Evolutionary conservation across 495 filamentous ascomycete species (phyloP).

Genomic region (Aspergillus saccharolyticus): DNA sequence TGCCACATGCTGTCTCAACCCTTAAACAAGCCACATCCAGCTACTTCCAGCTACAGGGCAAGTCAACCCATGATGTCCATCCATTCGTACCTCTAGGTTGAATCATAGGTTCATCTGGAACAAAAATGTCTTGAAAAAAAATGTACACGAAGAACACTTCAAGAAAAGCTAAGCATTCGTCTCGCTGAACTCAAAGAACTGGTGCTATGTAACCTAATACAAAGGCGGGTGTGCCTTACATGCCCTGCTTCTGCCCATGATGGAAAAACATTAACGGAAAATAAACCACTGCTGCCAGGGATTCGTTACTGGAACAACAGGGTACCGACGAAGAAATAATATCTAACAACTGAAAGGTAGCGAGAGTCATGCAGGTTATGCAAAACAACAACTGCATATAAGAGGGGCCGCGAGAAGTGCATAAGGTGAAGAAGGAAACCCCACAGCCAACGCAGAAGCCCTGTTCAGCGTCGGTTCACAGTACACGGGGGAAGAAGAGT

Average conservation of each 20-base stretch:
- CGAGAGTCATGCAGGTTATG: constrained; percentile 28
- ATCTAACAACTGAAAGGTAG: constrained; percentile 20
- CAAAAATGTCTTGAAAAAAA: constrained; percentile 1
- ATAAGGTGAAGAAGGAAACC: constrained; percentile 20
- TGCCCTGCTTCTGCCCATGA: constrained; percentile 20
- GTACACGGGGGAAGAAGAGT: constrained; percentile 12
- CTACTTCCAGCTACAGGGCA: neutral
- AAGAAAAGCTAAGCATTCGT: constrained; percentile 21
- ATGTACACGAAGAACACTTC: constrained; percentile 1
- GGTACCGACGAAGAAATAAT: constrained; percentile 15
- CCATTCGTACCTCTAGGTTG: neutral
- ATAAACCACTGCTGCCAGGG: constrained; percentile 31
- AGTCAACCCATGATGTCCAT: neutral
- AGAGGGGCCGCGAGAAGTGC: constrained; percentile 4
- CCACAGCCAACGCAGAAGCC: constrained; percentile 16
- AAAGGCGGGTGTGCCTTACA: constrained; percentile 21
- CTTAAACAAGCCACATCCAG: too few species aligned
- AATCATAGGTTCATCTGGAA: neutral
- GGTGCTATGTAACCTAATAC: constrained; percentile 26
- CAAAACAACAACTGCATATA: constrained; percentile 22
- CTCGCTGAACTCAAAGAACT: constrained; percentile 20
- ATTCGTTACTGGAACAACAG: constrained; percentile 39
- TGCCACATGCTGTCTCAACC: too few species aligned
- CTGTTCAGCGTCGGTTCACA: constrained; percentile 14
- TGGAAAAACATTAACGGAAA: constrained; percentile 25